Evolutionary conservation across 306 rosid species (phyloP).

Genomic region (Medicago ruthenica): DNA sequence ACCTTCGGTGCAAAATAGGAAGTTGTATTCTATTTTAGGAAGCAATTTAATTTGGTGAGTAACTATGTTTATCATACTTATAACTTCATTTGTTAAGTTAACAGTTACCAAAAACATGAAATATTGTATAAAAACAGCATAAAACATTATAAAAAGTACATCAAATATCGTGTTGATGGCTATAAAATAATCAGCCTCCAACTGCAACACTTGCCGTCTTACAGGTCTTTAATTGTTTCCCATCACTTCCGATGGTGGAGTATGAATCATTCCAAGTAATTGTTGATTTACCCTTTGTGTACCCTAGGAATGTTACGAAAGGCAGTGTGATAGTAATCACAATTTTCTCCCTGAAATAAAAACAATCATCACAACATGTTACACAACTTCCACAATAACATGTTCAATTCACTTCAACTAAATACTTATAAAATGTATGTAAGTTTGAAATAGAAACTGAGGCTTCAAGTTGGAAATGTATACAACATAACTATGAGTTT

Average conservation of each 20-base stretch:
- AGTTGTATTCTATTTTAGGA: too few species aligned
- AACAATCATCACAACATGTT: neutral
- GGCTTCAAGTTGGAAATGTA: too few species aligned
- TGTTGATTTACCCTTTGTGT: constrained; percentile 48
- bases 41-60: too few species aligned
- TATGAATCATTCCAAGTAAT: constrained; percentile 76
- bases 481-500: too few species aligned
- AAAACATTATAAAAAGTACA: constrained; percentile 44
- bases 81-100: too few species aligned
- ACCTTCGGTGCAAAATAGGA: too few species aligned
- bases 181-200: constrained; percentile 40
- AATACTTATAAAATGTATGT: too few species aligned
- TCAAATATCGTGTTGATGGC: constrained; percentile 71
- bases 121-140: neutral
- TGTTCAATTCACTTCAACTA: too few species aligned
- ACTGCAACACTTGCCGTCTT: constrained; percentile 59
- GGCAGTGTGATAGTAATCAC: constrained; percentile 51
- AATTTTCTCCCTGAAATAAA: constrained; percentile 61
- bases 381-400: neutral
- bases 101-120: too few species aligned
- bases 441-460: too few species aligned
- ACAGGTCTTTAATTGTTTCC: constrained; percentile 56
- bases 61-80: too few species aligned
- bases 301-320: constrained; percentile 63
- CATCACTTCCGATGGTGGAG: constrained; percentile 45